Evolutionary conservation across 495 filamentous ascomycete genomes (phyloP).

Genomic region (Mytilinidion resinicola): DNA sequence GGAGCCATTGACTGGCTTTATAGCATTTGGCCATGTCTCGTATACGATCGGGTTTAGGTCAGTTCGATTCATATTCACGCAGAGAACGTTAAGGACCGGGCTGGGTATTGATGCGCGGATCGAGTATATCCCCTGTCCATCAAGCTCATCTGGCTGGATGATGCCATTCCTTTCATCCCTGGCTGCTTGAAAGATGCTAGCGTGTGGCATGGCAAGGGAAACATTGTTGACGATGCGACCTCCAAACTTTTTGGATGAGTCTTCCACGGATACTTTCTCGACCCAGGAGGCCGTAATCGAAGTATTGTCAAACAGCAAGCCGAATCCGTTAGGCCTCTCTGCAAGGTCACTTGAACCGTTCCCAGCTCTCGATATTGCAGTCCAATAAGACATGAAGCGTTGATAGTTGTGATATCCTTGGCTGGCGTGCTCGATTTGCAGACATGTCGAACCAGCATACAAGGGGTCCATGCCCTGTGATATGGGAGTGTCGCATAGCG

Average conservation of each 20-base stretch:
- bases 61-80: constrained; percentile 50
- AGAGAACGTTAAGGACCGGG: constrained; percentile 63
- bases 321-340: constrained; percentile 47
- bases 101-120: constrained; percentile 59
- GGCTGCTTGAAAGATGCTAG: constrained; percentile 56
- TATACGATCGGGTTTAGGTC: constrained; percentile 61
- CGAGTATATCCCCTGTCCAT: constrained; percentile 58
- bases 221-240: constrained; percentile 61
- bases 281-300: constrained; percentile 59
- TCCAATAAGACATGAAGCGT: constrained; percentile 46
- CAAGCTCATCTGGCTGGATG: constrained; percentile 57
- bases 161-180: constrained; percentile 55
- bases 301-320: constrained; percentile 58
- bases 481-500: constrained; percentile 56
- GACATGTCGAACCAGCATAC: constrained; percentile 47
- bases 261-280: constrained; percentile 41
- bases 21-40: constrained; percentile 45
- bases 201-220: constrained; percentile 67
- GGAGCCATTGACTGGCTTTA: constrained; percentile 32
- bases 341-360: constrained; percentile 38
- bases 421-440: constrained; percentile 58
- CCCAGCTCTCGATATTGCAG: constrained; percentile 31
- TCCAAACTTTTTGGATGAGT: constrained; percentile 40
- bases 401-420: constrained; percentile 52
- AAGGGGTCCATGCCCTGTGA: constrained; percentile 32